Evolutionary conservation across 208 protist genomes (phyloP).

Genomic region (Acanthamoeba castellanii): DNA sequence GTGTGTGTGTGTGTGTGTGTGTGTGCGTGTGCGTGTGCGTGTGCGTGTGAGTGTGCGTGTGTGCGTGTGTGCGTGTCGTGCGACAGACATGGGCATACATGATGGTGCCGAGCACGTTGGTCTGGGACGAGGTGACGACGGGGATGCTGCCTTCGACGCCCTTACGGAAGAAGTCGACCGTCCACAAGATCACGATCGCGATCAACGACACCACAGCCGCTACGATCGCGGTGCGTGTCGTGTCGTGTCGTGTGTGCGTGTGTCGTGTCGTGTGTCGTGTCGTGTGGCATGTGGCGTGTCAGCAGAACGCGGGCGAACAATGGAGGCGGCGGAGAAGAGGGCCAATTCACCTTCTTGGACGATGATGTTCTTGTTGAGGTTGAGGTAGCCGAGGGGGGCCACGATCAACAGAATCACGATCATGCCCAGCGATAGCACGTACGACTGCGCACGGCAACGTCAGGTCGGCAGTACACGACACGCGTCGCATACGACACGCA

Average conservation of each 20-base stretch:
- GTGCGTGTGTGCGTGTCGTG: neutral
- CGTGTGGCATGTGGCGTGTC: neutral
- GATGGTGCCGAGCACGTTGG: slow-evolving; percentile 44
- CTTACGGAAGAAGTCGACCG: slow-evolving; percentile 49
- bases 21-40: no score
- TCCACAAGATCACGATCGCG: slow-evolving; percentile 31
- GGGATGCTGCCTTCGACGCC: slow-evolving; percentile 20
- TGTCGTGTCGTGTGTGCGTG: neutral
- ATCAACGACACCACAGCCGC: neutral
- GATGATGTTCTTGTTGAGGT: slow-evolving; percentile 68
- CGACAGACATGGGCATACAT: slow-evolving; percentile 17
- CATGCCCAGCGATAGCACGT: slow-evolving; percentile 55
- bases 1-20: no score
- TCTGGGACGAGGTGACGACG: slow-evolving; percentile 19
- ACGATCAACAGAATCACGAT: slow-evolving; percentile 37
- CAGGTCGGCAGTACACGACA: no score
- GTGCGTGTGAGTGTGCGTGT: no score
- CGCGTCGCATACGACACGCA: neutral
- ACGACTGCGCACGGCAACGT: neutral
- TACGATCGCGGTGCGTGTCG: neutral
- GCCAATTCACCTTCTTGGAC: neutral
- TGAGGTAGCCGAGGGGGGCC: slow-evolving; percentile 29
- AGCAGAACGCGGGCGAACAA: neutral
- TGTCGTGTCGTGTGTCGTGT: neutral
- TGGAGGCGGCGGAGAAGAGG: neutral